Evolutionary conservation across 2,329 filamentous ascomycete genomes (phyloP).

Genomic region (Aspergillus sp.): DNA sequence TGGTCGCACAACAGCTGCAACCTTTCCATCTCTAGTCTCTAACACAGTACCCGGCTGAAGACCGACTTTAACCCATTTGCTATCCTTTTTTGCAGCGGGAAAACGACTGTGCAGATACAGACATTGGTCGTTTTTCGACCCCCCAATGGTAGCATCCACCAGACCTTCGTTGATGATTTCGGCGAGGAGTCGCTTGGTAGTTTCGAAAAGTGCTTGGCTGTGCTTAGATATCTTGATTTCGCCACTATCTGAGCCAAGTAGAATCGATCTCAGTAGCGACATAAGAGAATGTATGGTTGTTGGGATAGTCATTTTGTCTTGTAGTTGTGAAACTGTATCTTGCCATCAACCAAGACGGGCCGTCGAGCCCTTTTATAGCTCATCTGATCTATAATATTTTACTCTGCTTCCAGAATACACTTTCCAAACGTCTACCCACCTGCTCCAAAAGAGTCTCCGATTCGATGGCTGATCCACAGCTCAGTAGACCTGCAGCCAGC

Average conservation of each 20-base stretch:
- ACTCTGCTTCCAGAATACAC: no score
- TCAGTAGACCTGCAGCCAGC: no score
- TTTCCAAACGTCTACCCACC: no score
- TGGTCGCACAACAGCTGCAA: background rate
- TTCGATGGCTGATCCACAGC: no score
- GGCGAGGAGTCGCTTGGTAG: slow-evolving; percentile 9
- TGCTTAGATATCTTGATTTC: background rate
- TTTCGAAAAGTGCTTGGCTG: slow-evolving; percentile 7
- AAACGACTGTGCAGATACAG: background rate
- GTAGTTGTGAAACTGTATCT: background rate
- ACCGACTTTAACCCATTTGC: background rate
- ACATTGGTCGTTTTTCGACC: background rate
- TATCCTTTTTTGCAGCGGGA: background rate
- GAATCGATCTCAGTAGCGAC: background rate
- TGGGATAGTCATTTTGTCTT: background rate
- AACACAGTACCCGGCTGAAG: background rate
- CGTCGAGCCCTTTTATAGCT: background rate
- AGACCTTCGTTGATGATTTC: slow-evolving; percentile 11
- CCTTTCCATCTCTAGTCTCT: background rate
- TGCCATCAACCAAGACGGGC: background rate
- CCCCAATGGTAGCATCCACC: slow-evolving; percentile 2
- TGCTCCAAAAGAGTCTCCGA: no score
- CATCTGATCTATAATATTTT: background rate
- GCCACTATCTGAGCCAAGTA: background rate
- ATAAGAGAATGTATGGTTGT: background rate